These are phyloP conservation scores for Hypsizygus marmoreus DNA, from an alignment of 768 basidiomycete genomes.

Conservation along the genomic window DNA sequence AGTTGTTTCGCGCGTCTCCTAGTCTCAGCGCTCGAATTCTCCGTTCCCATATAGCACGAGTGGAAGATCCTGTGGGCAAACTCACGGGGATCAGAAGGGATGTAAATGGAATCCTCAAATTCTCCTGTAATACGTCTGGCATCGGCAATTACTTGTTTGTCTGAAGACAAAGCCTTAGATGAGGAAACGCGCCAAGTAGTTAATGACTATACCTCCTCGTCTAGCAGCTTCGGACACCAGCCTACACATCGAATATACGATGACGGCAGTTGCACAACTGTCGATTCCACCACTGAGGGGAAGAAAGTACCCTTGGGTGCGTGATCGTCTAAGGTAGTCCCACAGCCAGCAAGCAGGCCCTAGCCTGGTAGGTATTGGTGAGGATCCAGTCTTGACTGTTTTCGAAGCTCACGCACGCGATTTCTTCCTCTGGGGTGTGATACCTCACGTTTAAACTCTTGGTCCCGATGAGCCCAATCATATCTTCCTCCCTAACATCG, in stretches of 20 bases:
- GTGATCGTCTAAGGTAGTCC: conserved; percentile 95
- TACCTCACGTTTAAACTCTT: conserved; percentile 59
- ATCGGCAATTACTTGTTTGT: conserved; percentile 81
- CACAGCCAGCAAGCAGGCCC: conserved; percentile 99
- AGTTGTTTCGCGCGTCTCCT: conserved; percentile 84
- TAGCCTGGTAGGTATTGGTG: conserved; percentile 49
- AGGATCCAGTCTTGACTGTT: background rate
- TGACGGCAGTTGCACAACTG: conserved; percentile 94
- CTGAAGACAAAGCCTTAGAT: background rate
- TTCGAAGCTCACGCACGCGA: conserved; percentile 68
- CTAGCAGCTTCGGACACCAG: conserved; percentile 80
- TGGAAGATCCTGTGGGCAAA: conserved; percentile 89
- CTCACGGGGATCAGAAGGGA: conserved; percentile 86
- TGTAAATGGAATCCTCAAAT: conserved; percentile 74
- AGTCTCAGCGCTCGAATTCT: conserved; percentile 90
- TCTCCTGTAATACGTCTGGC: conserved; percentile 89
- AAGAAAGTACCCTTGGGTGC: conserved; percentile 93
- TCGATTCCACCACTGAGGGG: conserved; percentile 97
- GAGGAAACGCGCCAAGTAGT: background rate
- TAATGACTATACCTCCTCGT: conserved; percentile 68
- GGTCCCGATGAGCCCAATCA: conserved; percentile 37
- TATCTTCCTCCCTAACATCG: conserved; percentile 55
- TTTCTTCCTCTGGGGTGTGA: conserved; percentile 93
- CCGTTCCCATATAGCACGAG: conserved; percentile 99
- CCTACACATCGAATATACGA: conserved; percentile 96